These are phyloP conservation scores for Leonotis leonurus DNA, from an alignment of 257 asterid species.

Conservation along the genomic window DNA sequence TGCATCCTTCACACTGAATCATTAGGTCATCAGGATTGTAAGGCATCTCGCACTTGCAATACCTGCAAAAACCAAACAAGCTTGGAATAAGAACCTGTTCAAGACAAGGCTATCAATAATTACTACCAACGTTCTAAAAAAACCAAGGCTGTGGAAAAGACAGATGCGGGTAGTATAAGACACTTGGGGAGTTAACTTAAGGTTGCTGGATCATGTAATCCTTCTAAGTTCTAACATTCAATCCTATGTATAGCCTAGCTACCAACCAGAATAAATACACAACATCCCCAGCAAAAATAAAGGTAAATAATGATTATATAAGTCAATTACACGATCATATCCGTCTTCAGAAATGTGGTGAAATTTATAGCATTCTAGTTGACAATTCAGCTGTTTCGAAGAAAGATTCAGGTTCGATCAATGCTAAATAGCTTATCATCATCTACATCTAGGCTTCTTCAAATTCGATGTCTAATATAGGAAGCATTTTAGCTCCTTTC, in stretches of 20 bases:
- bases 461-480: neutral
- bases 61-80: slow-evolving; percentile 39
- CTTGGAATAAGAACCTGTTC: neutral
- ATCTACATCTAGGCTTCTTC: neutral
- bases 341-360: neutral
- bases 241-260: neutral
- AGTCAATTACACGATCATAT: neutral
- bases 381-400: neutral
- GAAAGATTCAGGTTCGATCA: neutral
- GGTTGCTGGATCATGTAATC: neutral
- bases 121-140: neutral
- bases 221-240: neutral
- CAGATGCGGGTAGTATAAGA: neutral
- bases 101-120: neutral
- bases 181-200: neutral
- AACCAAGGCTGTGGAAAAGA: neutral
- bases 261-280: neutral
- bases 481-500: neutral
- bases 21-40: slow-evolving; percentile 88
- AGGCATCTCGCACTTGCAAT: slow-evolving; percentile 95
- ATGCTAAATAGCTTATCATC: neutral
- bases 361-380: neutral
- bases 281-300: neutral
- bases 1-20: slow-evolving; percentile 87
- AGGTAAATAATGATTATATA: neutral